Conservation (phyloP, 1,139 yeast species). For the Suhomyces maxii region DNA sequence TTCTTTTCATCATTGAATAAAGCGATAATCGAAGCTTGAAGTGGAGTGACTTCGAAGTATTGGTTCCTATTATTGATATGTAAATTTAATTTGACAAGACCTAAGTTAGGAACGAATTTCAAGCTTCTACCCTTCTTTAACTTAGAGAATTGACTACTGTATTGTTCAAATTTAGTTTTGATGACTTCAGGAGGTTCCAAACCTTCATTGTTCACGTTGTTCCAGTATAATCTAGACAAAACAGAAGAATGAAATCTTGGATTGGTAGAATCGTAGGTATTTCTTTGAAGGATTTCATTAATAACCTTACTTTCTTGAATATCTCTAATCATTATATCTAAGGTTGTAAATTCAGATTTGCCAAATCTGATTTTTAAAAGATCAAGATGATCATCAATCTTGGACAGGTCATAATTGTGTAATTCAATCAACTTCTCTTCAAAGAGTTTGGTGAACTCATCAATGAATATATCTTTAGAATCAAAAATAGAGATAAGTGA, state of each 20-base stretch:
- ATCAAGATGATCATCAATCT: slow-evolving; percentile 44
- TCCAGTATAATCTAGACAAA: slow-evolving; percentile 54
- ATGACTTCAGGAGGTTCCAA: slow-evolving; percentile 51
- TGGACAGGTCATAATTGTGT: slow-evolving; percentile 45
- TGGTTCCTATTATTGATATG: slow-evolving; percentile 45
- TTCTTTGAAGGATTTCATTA: slow-evolving; percentile 28
- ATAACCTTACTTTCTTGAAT: slow-evolving; percentile 51
- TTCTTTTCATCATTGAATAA: slow-evolving; percentile 46
- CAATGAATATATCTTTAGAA: slow-evolving; percentile 69
- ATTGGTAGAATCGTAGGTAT: neutral
- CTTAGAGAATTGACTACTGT: slow-evolving; percentile 39
- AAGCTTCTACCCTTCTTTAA: slow-evolving; percentile 61
- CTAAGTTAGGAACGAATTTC: slow-evolving; percentile 58
- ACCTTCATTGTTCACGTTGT: slow-evolving; percentile 29
- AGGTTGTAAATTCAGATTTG: slow-evolving; percentile 58
- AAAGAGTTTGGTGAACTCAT: slow-evolving; percentile 67
- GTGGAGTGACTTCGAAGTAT: slow-evolving; percentile 59
- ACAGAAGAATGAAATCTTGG: slow-evolving; percentile 30
- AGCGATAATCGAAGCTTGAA: slow-evolving; percentile 64
- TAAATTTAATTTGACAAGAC: slow-evolving; percentile 61
- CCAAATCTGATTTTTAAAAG: slow-evolving; percentile 68
- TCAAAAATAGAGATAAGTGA: slow-evolving; percentile 77
- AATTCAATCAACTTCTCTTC: slow-evolving; percentile 58
- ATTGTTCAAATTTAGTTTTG: slow-evolving; percentile 38
- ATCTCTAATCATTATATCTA: slow-evolving; percentile 87